A percentile compares a stretch with the other conserved stretches of the same genome.
Evolutionary conservation across 2,329 filamentous ascomycete species (phyloP).

Genomic region (Talaromyces albobiverticillius): DNA sequence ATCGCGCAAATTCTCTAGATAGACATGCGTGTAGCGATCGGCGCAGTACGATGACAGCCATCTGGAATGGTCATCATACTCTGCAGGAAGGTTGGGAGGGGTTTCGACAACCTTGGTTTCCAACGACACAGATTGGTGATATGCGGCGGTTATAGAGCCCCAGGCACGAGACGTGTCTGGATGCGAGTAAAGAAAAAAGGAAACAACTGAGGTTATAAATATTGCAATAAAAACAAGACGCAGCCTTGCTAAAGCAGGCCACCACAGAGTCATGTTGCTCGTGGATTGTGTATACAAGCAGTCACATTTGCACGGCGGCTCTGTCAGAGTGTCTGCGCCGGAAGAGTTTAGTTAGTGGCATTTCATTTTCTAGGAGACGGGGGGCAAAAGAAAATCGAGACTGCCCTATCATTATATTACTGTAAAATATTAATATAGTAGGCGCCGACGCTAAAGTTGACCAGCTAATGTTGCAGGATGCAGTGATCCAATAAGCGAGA

Average conservation of each 20-base stretch:
- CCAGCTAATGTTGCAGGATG: neutral
- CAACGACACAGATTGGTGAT: neutral
- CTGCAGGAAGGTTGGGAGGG: neutral
- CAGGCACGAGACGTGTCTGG: neutral
- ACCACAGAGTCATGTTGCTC: neutral
- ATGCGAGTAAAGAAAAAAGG: neutral
- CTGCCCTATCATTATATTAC: no score
- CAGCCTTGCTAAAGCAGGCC: neutral
- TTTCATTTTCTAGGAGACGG: no score
- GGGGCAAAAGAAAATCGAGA: neutral
- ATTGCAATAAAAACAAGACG: neutral
- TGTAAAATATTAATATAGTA: no score
- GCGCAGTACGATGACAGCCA: slow-evolving; percentile 13
- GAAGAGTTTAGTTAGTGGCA: no score
- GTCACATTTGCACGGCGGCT: neutral
- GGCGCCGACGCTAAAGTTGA: neutral
- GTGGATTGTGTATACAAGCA: neutral
- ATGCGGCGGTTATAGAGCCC: neutral
- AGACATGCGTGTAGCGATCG: slow-evolving; percentile 14
- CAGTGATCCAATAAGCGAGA: neutral
- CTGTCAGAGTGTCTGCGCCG: no score
- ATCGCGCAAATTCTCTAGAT: slow-evolving; percentile 25
- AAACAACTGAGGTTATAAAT: neutral
- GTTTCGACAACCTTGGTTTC: neutral
- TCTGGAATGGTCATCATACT: slow-evolving; percentile 1